Percentiles rank a stretch among this genome's conserved stretches.
Evolutionary conservation across 2,329 filamentous ascomycete species (phyloP).

Genomic region (Beauveria sp.): DNA sequence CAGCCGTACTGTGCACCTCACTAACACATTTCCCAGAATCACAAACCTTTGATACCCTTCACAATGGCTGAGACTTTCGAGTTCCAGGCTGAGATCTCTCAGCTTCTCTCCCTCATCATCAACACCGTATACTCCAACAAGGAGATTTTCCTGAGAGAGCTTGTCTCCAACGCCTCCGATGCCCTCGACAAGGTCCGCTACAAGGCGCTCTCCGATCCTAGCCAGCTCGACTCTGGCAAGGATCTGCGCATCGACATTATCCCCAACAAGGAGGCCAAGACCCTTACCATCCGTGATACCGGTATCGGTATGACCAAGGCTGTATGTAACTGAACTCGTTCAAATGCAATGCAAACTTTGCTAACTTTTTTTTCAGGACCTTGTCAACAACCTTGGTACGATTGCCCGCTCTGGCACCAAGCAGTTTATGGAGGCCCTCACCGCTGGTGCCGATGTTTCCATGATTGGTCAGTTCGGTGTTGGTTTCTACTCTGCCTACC

Average conservation of each 20-base stretch:
- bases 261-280: constrained; percentile 95
- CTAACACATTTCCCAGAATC: constrained; percentile 17
- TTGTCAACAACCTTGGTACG: constrained; percentile 99
- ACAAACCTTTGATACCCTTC: constrained; percentile 35
- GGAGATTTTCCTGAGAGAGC: constrained; percentile 98
- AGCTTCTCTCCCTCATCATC: constrained; percentile 99
- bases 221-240: constrained; percentile 95
- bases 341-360: neutral
- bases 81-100: constrained; percentile 99
- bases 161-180: constrained; percentile 98
- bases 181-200: constrained; percentile 99
- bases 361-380: constrained; percentile 57
- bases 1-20: neutral
- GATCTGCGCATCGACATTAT: constrained; percentile 99
- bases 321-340: constrained; percentile 50
- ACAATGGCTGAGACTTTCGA: constrained; percentile 97
- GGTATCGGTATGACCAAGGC: constrained; percentile 99
- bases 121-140: constrained; percentile 99
- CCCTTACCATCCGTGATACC: constrained; percentile 90
- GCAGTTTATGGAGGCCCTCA: constrained; percentile 99
- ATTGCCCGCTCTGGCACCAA: constrained; percentile 99
- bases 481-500: constrained; percentile 99
- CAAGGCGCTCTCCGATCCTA: constrained; percentile 92
- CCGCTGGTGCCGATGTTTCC: constrained; percentile 96
- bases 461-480: constrained; percentile 99